These are phyloP conservation scores for Speleostelium caveatum DNA, from an alignment of 78 protist species.

Conservation along the genomic window DNA sequence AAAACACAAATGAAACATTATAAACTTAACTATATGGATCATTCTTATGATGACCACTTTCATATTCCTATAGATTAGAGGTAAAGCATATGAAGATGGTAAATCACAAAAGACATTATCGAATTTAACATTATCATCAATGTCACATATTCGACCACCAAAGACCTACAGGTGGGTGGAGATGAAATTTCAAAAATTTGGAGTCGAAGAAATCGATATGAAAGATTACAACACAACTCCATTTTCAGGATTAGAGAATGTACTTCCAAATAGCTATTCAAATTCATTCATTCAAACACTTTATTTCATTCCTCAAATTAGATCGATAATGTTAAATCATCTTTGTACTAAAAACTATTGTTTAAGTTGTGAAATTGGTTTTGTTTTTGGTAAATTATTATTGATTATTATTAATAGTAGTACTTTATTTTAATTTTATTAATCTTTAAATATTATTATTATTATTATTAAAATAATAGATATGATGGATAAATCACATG, in stretches of 20 bases:
- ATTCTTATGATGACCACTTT: too few relatives aligned
- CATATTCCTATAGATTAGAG: too few relatives aligned
- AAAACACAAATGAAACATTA: too few relatives aligned
- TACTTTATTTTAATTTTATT: not conserved
- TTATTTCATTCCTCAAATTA: slow-evolving; percentile 83
- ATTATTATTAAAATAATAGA: slow-evolving; percentile 19
- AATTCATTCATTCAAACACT: slow-evolving; percentile 85
- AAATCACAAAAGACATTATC: slow-evolving; percentile 26
- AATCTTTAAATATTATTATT: slow-evolving; percentile 1
- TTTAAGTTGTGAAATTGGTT: slow-evolving; percentile 85
- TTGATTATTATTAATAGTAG: not conserved
- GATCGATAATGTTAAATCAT: slow-evolving; percentile 57
- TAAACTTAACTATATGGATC: too few relatives aligned
- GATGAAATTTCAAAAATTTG: slow-evolving; percentile 64
- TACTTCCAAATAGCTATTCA: slow-evolving; percentile 73
- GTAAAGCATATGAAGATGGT: slow-evolving; percentile 69
- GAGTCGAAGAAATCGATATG: slow-evolving; percentile 75
- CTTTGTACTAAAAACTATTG: slow-evolving; percentile 79
- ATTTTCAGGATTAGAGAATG: slow-evolving; percentile 84
- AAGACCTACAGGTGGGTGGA: slow-evolving; percentile 64
- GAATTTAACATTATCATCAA: slow-evolving; percentile 38
- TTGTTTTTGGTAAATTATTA: slow-evolving; percentile 71
- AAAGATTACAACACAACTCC: slow-evolving; percentile 70
- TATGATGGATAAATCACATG: slow-evolving; percentile 70
- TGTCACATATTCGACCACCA: slow-evolving; percentile 73